phyloP scores from a whole-genome alignment of 2,329 filamentous ascomycete species.

The Shiraia bambusicola region DNA sequence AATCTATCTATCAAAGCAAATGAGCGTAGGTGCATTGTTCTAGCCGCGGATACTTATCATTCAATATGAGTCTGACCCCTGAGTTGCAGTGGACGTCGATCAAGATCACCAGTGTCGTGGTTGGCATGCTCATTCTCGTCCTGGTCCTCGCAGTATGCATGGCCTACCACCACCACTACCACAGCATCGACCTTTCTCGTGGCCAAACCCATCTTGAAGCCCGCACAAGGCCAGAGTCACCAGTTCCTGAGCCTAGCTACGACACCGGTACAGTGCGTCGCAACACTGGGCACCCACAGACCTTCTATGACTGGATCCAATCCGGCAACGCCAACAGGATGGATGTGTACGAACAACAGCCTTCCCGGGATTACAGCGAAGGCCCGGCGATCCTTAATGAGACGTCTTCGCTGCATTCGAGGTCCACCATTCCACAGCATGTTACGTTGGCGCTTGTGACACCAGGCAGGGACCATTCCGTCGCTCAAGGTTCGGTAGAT shows the following conservation, averaged over 20 bases:
- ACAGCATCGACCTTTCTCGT: background rate
- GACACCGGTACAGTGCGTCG: background rate
- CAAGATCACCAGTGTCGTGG: conserved; percentile 1
- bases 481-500: background rate
- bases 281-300: conserved; percentile 1
- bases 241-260: background rate
- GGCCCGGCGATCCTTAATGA: background rate
- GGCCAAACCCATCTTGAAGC: background rate
- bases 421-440: background rate
- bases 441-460: background rate
- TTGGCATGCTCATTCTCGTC: conserved; percentile 1
- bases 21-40: background rate
- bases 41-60: too few species aligned
- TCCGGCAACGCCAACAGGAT: background rate
- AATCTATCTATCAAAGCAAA: too few species aligned
- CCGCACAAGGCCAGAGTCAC: background rate
- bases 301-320: conserved; percentile 4
- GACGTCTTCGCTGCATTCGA: background rate
- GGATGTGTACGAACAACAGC: background rate
- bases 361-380: conserved; percentile 4
- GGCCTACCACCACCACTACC: background rate
- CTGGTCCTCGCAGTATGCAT: background rate
- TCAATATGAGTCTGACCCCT: background rate
- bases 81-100: background rate
- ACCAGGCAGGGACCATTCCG: background rate